Evolutionary conservation across 495 filamentous ascomycete species (phyloP).

Genomic region (Aspergillus egyptiacus): DNA sequence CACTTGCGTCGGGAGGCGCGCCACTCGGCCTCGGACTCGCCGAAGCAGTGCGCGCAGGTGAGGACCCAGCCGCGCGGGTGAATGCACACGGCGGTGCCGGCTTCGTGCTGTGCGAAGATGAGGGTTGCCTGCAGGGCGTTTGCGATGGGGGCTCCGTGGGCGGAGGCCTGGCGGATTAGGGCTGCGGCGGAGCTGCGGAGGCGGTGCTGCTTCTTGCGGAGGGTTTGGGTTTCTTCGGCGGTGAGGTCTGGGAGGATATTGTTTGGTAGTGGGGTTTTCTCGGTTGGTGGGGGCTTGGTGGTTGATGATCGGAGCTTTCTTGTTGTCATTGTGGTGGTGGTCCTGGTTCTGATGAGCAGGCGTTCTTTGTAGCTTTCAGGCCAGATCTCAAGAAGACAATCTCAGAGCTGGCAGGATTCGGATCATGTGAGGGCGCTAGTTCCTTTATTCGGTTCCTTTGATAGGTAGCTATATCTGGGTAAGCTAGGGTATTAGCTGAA

Average conservation of each 20-base stretch:
- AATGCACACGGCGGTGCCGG: constrained; percentile 6
- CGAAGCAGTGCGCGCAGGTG: constrained; percentile 10
- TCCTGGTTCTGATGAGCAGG: too few species aligned
- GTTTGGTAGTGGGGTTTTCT: background rate
- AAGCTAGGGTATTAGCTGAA: too few species aligned
- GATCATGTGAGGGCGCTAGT: too few species aligned
- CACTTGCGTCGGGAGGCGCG: background rate
- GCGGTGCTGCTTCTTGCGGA: constrained; percentile 1
- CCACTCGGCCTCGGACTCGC: constrained; percentile 2
- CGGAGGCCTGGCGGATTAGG: background rate
- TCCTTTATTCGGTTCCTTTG: too few species aligned
- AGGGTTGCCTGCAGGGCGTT: constrained; percentile 2
- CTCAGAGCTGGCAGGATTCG: too few species aligned
- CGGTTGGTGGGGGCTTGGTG: background rate
- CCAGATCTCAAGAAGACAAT: too few species aligned
- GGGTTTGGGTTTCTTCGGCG: background rate
- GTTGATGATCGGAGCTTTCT: too few species aligned
- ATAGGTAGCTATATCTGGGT: too few species aligned
- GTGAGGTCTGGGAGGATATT: background rate
- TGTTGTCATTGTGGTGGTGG: too few species aligned
- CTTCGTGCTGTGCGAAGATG: constrained; percentile 7
- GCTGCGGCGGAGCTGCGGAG: background rate
- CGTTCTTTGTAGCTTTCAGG: too few species aligned
- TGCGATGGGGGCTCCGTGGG: background rate
- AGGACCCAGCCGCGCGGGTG: background rate